phyloP scores from a whole-genome alignment of 2,329 filamentous ascomycete genomes.

The Cercospora sp. region DNA sequence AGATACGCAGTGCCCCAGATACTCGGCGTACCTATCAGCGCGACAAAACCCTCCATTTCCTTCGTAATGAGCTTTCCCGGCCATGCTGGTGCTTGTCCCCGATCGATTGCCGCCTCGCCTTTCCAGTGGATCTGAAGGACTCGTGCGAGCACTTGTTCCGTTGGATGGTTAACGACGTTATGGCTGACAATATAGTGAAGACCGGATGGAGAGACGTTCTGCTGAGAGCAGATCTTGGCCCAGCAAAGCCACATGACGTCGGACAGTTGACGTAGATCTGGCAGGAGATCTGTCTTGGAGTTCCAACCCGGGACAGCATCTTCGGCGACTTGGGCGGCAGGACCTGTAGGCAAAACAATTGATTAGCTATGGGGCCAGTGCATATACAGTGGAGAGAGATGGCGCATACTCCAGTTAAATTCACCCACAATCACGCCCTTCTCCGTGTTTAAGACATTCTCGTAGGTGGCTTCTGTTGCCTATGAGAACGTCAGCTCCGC shows the following conservation, averaged over 20 bases:
- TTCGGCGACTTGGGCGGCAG: neutral
- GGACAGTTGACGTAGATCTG: conserved; percentile 17
- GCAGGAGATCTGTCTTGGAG: neutral
- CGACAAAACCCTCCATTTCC: conserved; percentile 15
- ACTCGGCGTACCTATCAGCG: conserved; percentile 18
- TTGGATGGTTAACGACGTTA: conserved; percentile 16
- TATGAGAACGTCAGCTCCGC: neutral
- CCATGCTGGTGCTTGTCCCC: conserved; percentile 15
- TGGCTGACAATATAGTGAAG: conserved; percentile 16
- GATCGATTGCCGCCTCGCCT: neutral
- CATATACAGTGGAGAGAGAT: neutral
- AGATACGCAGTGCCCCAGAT: conserved; percentile 20
- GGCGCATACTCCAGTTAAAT: conserved; percentile 8
- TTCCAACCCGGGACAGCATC: neutral
- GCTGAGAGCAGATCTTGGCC: conserved; percentile 13
- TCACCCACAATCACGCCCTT: conserved; percentile 14
- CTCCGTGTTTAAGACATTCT: conserved; percentile 8
- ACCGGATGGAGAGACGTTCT: neutral
- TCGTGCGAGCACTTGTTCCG: conserved; percentile 14
- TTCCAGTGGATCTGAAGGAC: conserved; percentile 9
- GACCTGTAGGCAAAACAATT: neutral
- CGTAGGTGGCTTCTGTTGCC: conserved; percentile 4
- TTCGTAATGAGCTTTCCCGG: conserved; percentile 10
- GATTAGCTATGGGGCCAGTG: neutral
- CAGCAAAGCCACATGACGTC: conserved; percentile 23